Conservation (phyloP, 768 basidiomycete genomes). For the Psilocybe sp. region DNA sequence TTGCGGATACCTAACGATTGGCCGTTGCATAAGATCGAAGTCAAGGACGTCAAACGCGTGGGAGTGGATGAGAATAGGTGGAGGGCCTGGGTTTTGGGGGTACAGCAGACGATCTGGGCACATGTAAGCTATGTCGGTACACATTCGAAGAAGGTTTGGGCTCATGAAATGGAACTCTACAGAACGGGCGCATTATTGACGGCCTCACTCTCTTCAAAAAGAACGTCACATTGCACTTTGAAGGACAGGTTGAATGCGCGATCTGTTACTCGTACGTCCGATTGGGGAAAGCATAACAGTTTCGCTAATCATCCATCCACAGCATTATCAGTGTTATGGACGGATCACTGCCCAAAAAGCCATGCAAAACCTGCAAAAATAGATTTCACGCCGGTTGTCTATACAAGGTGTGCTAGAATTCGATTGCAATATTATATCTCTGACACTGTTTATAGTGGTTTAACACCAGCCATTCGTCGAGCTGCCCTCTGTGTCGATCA, state of each 20-base stretch:
- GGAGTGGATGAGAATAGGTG: conserved; percentile 89
- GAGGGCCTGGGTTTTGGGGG: conserved; percentile 90
- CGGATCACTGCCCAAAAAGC: conserved; percentile 81
- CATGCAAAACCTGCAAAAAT: conserved; percentile 94
- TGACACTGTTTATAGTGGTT: conserved; percentile 63
- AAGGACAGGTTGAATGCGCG: conserved; percentile 93
- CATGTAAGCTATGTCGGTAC: conserved; percentile 55
- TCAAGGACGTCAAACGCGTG: conserved; percentile 79
- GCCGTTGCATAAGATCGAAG: conserved; percentile 85
- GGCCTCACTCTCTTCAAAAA: conserved; percentile 89
- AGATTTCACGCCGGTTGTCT: conserved; percentile 90
- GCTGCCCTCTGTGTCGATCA: conserved; percentile 88
- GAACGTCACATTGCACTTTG: conserved; percentile 90
- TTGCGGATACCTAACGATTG: conserved; percentile 87
- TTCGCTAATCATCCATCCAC: conserved; percentile 3
- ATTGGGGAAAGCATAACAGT: not conserved
- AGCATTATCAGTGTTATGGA: conserved; percentile 93
- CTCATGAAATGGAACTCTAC: not conserved
- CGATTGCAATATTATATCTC: not conserved
- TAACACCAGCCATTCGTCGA: conserved; percentile 83
- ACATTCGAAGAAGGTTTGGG: not conserved
- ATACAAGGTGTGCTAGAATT: conserved; percentile 64
- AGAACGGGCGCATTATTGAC: conserved; percentile 92
- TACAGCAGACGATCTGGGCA: conserved; percentile 87
- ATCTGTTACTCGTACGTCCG: conserved; percentile 86